Evolutionary conservation across 108 stramenopile species (phyloP).

Genomic region (Nitzschia putrida): DNA sequence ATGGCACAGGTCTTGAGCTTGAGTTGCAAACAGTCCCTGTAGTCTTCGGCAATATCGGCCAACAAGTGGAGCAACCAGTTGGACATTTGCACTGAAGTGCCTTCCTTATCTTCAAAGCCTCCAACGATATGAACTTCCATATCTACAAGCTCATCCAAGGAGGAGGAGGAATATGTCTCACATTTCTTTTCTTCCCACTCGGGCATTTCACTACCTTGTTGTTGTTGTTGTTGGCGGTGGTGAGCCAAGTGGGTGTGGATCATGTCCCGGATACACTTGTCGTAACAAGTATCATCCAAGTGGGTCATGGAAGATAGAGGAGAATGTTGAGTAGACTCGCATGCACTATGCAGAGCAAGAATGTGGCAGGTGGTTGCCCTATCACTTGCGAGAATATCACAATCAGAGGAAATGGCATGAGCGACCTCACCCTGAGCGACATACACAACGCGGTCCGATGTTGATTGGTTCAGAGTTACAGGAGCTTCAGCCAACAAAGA

Average conservation of each 20-base stretch:
- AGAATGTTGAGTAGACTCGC: background rate
- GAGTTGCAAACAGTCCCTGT: conserved; percentile 40
- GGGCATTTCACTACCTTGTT: too few species aligned
- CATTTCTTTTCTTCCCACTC: conserved; percentile 20
- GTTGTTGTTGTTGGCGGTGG: conserved; percentile 28
- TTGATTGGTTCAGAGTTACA: background rate
- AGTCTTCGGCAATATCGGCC: conserved; percentile 51
- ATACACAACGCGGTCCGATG: conserved; percentile 42
- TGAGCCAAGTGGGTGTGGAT: conserved; percentile 57
- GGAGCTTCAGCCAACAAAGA: conserved; percentile 12
- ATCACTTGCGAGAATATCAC: conserved; percentile 63
- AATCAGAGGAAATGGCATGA: conserved; percentile 37
- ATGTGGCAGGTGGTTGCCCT: conserved; percentile 88
- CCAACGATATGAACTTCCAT: conserved; percentile 82
- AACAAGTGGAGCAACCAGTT: conserved; percentile 57
- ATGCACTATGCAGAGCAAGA: conserved; percentile 64
- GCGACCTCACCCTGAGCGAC: conserved; percentile 58
- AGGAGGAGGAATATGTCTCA: background rate
- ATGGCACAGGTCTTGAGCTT: conserved; percentile 71
- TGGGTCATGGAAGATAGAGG: conserved; percentile 64
- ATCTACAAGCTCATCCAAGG: conserved; percentile 25
- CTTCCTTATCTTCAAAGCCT: conserved; percentile 68
- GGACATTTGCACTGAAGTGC: conserved; percentile 51
- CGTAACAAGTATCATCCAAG: conserved; percentile 66
- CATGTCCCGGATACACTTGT: conserved; percentile 60